Evolutionary conservation across 805 yeast species (phyloP).

Genomic region (Lipomyces oligophaga): DNA sequence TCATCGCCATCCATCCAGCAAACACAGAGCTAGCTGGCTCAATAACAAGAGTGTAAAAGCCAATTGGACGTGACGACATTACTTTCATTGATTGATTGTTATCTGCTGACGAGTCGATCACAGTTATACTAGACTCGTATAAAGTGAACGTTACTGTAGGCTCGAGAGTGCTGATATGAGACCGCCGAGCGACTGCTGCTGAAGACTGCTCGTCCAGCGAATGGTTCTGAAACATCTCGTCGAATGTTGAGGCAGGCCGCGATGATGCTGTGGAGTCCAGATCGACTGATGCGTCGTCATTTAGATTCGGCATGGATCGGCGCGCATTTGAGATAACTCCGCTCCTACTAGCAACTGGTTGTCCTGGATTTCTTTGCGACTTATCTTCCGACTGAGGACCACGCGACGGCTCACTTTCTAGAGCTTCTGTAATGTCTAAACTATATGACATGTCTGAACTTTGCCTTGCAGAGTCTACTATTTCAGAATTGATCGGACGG

Average conservation of each 20-base stretch:
- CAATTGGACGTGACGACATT: conserved; percentile 18
- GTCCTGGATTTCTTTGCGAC: conserved; percentile 1
- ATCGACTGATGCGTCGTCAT: too few species aligned
- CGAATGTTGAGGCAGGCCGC: conserved; percentile 17
- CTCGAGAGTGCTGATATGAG: background rate
- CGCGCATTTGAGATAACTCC: too few species aligned
- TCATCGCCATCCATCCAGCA: conserved; percentile 32
- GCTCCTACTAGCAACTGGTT: background rate
- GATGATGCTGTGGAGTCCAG: background rate
- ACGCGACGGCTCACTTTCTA: background rate
- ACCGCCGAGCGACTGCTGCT: conserved; percentile 7
- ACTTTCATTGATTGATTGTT: conserved; percentile 8
- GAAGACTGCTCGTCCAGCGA: background rate
- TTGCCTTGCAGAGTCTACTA: background rate
- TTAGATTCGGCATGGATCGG: too few species aligned
- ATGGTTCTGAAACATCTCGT: conserved; percentile 15
- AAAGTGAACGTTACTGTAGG: conserved; percentile 12
- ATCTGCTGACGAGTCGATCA: conserved; percentile 26
- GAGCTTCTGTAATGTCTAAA: background rate
- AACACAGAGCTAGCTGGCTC: conserved; percentile 23
- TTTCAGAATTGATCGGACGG: background rate
- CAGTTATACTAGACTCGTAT: conserved; percentile 15
- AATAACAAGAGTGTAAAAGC: conserved; percentile 27
- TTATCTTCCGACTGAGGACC: background rate
- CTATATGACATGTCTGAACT: background rate